Evolutionary conservation across 768 basidiomycete species (phyloP), one percentile per base, ranked within the genome.

Genomic region (Tricholoma sp.): DNA sequence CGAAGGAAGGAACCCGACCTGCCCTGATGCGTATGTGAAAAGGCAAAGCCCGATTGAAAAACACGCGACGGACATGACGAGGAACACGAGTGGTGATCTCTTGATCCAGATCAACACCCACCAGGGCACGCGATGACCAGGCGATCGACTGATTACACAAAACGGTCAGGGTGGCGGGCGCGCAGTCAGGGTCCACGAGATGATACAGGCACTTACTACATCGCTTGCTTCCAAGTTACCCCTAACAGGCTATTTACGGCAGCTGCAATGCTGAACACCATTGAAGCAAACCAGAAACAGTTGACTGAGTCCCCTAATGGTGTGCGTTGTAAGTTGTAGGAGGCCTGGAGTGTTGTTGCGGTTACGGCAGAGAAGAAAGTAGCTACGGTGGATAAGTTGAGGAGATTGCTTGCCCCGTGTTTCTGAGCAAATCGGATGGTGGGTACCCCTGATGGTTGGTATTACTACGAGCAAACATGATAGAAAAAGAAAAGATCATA

Each of bases 91-190:
- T 12, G 89, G 89, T 5, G 88, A 89, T 34, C 89, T 77, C 67
- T 91, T 91, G 73, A 91, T 91, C 89, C 88, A 92, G 62, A 91
- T 91, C 56, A 88, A 71, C 45, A 89, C 86, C 86, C 88, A 89
- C 87, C 87, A 88, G 0, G 88, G 87, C 43, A 88, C 86, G 54
- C 85, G 83, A 68, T 89, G 82, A 8, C 85, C 83, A 18, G 87
- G 88, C 35, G 86, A 88, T 54, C 87, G 87, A 66, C 87, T 88
- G 52, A 52, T 55, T 47, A 55, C 53, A 32, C 35, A 57, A 27
- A 45, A 34, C 49, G 31, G 51, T 62, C 27, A 60, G 56, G 43
- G 56, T 24, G 54, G 51, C 37, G 34, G 54, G 37, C 37, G 50
- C 39, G 8, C 10, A 50, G 29, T 31, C 47, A 50, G 27, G 29